Percentiles rank a stretch among this genome's conserved stretches.
phyloP scores from a whole-genome alignment of 345 rosid genomes.

The Barbarea vulgaris region DNA sequence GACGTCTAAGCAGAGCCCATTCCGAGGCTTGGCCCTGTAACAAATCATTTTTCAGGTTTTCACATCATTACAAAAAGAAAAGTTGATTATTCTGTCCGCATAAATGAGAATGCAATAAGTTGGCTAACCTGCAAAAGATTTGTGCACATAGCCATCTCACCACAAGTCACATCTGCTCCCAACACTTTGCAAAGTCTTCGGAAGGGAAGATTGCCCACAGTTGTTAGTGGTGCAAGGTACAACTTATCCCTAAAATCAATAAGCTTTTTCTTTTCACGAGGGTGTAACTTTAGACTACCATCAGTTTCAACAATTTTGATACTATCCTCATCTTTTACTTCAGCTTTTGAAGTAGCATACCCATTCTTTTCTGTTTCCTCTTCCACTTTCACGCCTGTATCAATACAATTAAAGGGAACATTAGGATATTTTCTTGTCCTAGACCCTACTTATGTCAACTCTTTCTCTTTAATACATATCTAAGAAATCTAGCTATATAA shows the following conservation, averaged over 20 bases:
- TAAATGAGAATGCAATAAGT: background rate
- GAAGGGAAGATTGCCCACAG: constrained; percentile 97
- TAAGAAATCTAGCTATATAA: background rate
- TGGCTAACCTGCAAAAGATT: constrained; percentile 81
- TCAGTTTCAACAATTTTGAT: constrained; percentile 52
- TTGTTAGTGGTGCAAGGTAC: constrained; percentile 93
- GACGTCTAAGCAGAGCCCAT: constrained; percentile 93
- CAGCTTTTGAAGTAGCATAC: constrained; percentile 28
- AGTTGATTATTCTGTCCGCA: constrained; percentile 5
- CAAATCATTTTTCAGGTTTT: constrained; percentile 11
- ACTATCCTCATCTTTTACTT: constrained; percentile 37
- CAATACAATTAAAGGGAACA: constrained; percentile 22
- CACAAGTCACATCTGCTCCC: constrained; percentile 93
- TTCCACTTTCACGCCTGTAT: constrained; percentile 43
- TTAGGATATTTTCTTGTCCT: constrained; percentile 13
- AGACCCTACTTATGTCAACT: background rate
- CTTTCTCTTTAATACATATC: background rate
- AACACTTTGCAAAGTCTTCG: constrained; percentile 89
- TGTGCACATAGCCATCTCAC: constrained; percentile 99
- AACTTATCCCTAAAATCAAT: constrained; percentile 87
- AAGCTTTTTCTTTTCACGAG: constrained; percentile 76
- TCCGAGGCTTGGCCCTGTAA: constrained; percentile 97
- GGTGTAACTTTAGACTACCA: constrained; percentile 59
- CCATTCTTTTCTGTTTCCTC: constrained; percentile 38
- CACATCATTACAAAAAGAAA: background rate